Evolutionary conservation across 495 filamentous ascomycete species (phyloP).

Genomic region (Aeminium ludgeri): DNA sequence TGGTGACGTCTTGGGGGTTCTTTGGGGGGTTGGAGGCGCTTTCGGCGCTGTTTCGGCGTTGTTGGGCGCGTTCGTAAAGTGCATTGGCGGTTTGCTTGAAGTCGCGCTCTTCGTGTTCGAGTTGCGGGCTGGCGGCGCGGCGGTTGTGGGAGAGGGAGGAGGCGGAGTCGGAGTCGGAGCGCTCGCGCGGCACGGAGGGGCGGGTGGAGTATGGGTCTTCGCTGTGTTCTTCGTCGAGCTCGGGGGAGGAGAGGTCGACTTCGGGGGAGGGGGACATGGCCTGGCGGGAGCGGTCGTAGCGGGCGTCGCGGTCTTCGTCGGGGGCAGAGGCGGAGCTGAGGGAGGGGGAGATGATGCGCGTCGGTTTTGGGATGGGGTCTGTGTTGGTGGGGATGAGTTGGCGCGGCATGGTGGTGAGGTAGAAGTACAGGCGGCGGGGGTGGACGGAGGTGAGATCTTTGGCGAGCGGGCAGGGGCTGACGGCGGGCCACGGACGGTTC

Average conservation of each 20-base stretch:
- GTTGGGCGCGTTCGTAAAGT: slow-evolving; percentile 17
- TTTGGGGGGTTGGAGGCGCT: no score
- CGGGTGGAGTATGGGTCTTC: slow-evolving; percentile 38
- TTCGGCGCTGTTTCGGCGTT: slow-evolving; percentile 4
- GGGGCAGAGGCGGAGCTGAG: slow-evolving; percentile 59
- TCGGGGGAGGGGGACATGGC: slow-evolving; percentile 79
- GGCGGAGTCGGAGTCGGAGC: slow-evolving; percentile 21
- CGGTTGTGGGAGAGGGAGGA: slow-evolving; percentile 39
- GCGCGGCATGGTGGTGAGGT: slow-evolving; percentile 66
- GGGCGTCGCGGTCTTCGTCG: slow-evolving; percentile 43
- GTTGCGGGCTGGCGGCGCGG: slow-evolving; percentile 61
- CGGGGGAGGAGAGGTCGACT: slow-evolving; percentile 74
- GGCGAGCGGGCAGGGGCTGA: slow-evolving; percentile 68
- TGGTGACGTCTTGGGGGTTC: slow-evolving; percentile 7
- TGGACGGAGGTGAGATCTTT: slow-evolving; percentile 88
- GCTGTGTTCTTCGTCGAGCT: slow-evolving; percentile 60
- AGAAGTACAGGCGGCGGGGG: slow-evolving; percentile 90
- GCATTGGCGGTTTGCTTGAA: slow-evolving; percentile 75
- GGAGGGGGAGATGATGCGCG: slow-evolving; percentile 63
- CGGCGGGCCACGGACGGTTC: slow-evolving; percentile 69
- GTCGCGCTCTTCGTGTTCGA: slow-evolving; percentile 91
- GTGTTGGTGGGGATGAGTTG: slow-evolving; percentile 56
- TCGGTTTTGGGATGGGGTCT: slow-evolving; percentile 25
- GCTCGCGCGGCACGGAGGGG: slow-evolving; percentile 21
- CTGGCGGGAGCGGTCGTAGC: slow-evolving; percentile 41